Evolutionary conservation across 2,329 filamentous ascomycete species (phyloP).

Genomic region (Didymella exigua): DNA sequence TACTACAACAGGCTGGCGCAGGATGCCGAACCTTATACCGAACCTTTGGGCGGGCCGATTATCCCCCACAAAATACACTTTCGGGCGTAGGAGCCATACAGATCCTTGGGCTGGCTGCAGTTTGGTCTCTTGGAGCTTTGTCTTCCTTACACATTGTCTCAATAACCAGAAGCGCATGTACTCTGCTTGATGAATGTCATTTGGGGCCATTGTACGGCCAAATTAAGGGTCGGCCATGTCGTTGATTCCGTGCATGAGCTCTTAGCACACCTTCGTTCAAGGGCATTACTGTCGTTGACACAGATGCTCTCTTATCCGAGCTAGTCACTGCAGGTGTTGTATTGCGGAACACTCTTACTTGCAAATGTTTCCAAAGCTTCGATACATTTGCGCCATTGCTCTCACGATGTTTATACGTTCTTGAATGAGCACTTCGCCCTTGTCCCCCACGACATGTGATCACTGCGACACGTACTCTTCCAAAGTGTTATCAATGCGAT

Average conservation of each 20-base stretch:
- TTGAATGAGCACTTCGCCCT: background rate
- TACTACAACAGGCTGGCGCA: background rate
- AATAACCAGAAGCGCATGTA: background rate
- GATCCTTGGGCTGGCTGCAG: background rate
- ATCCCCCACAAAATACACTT: background rate
- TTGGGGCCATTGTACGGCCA: background rate
- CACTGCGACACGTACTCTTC: background rate
- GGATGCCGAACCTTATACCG: background rate
- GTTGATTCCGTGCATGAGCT: background rate
- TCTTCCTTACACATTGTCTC: background rate
- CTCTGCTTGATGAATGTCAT: background rate
- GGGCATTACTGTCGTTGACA: background rate
- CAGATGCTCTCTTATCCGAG: background rate
- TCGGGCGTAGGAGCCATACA: background rate
- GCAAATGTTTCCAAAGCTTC: background rate
- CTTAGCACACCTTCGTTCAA: background rate
- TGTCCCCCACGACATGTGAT: background rate
- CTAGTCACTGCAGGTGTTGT: background rate
- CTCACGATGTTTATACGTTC: background rate
- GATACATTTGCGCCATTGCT: background rate
- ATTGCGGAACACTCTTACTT: background rate
- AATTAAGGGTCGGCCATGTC: background rate
- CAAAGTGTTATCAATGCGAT: background rate
- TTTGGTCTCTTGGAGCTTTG: background rate
- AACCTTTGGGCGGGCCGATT: background rate